phyloP scores from a whole-genome alignment of 306 rosid genomes.

The Prunus mira region DNA sequence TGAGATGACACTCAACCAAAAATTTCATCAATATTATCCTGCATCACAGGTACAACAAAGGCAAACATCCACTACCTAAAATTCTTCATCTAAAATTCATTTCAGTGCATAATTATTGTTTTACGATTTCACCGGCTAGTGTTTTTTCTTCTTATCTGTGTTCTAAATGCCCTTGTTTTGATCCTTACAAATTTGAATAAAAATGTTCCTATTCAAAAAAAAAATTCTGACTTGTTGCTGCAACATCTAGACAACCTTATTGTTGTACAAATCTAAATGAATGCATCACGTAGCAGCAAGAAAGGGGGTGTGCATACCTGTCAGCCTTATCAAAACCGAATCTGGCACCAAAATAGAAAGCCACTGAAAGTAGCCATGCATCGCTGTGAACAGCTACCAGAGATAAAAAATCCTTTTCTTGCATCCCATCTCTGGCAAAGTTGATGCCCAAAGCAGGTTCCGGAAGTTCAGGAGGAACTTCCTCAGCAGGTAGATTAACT shows the following conservation, averaged over 20 bases:
- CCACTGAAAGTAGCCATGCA: slow-evolving; percentile 50
- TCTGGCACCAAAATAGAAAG: slow-evolving; percentile 52
- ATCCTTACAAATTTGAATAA: no score
- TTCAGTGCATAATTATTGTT: neutral
- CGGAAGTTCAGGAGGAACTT: slow-evolving; percentile 63
- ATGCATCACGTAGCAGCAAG: neutral
- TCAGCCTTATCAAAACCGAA: slow-evolving; percentile 50
- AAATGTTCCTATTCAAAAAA: no score
- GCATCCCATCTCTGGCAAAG: slow-evolving; percentile 68
- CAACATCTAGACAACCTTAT: neutral
- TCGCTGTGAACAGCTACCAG: slow-evolving; percentile 50
- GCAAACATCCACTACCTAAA: neutral
- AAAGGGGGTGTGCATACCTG: slow-evolving; percentile 27
- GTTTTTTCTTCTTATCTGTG: no score
- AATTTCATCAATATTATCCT: neutral
- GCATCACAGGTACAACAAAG: neutral
- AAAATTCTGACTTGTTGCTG: neutral
- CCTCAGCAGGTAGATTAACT: slow-evolving; percentile 54
- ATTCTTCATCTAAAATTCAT: neutral
- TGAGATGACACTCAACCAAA: neutral
- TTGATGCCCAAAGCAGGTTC: slow-evolving; percentile 65
- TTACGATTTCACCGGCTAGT: neutral
- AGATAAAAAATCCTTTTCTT: slow-evolving; percentile 45
- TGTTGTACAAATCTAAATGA: neutral
- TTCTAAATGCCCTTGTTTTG: no score